These are phyloP conservation scores for Vaccinium myrtillus DNA, from an alignment of 148 eudicot genomes.

Conservation along the genomic window DNA sequence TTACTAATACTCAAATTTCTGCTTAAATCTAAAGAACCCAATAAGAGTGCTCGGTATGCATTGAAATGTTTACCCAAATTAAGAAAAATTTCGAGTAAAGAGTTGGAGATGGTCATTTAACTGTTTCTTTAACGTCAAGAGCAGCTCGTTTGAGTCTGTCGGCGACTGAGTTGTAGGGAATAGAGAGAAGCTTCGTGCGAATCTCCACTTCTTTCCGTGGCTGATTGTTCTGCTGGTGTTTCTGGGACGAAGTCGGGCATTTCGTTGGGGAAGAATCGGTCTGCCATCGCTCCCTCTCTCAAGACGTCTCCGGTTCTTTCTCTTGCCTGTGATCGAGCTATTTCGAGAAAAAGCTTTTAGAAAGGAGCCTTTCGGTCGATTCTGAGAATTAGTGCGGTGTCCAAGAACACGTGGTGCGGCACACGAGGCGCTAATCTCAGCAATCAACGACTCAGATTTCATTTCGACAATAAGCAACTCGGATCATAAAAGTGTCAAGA, in stretches of 20 bases:
- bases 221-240: constrained; percentile 19
- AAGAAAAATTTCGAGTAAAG: neutral
- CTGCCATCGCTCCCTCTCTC: constrained; percentile 51
- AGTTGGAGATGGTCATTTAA: constrained; percentile 14
- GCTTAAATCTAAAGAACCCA: neutral
- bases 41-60: neutral
- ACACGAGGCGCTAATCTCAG: no score
- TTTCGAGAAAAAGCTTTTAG: neutral
- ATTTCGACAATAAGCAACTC: no score
- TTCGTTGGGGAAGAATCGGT: constrained; percentile 75
- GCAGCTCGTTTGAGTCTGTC: constrained; percentile 47
- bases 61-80: neutral
- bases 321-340: neutral
- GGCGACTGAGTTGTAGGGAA: constrained; percentile 49
- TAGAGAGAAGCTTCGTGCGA: constrained; percentile 57
- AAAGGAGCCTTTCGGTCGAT: neutral
- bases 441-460: no score
- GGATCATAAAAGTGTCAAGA: no score
- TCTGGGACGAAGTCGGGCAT: constrained; percentile 58
- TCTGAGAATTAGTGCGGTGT: neutral
- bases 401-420: no score
- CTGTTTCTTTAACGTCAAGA: constrained; percentile 51
- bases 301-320: neutral
- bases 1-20: neutral
- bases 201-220: constrained; percentile 27